These are phyloP conservation scores for Kockiozyma suomiensis DNA, from an alignment of 805 yeast genomes.

Conservation along the genomic window DNA sequence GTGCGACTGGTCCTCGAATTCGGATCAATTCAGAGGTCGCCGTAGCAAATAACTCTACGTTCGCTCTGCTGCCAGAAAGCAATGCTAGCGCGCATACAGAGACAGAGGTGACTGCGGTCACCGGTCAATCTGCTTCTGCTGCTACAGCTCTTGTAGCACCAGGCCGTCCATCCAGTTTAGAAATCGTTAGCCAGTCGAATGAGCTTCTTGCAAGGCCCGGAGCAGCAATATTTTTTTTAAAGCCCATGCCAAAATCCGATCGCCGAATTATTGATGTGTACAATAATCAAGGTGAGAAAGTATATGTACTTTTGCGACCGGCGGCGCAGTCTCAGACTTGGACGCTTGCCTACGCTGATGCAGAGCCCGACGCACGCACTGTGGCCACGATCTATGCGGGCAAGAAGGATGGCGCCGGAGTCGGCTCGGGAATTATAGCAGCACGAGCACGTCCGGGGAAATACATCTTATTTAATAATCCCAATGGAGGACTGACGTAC, in stretches of 20 bases:
- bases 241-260: slow-evolving; percentile 27
- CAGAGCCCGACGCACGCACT: slow-evolving; percentile 14
- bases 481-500: slow-evolving; percentile 30
- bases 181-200: not conserved
- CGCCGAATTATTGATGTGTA: slow-evolving; percentile 23
- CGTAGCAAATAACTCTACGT: too few relatives aligned
- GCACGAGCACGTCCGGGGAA: slow-evolving; percentile 33
- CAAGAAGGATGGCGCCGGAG: slow-evolving; percentile 23
- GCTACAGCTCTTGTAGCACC: not conserved
- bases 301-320: slow-evolving; percentile 29
- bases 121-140: not conserved
- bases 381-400: slow-evolving; percentile 34
- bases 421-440: slow-evolving; percentile 29
- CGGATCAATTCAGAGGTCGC: too few relatives aligned
- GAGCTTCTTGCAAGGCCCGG: slow-evolving; percentile 7
- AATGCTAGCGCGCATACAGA: too few relatives aligned
- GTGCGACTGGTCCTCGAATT: not conserved
- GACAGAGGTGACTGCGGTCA: not conserved
- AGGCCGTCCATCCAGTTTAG: not conserved
- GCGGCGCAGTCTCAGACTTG: slow-evolving; percentile 26
- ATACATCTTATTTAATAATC: slow-evolving; percentile 29
- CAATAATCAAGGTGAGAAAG: slow-evolving; percentile 30
- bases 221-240: slow-evolving; percentile 23
- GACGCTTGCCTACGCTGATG: slow-evolving; percentile 31
- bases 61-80: too few relatives aligned